phyloP scores from a whole-genome alignment of 164 flowering plant species.

The Magnolia officinalis region DNA sequence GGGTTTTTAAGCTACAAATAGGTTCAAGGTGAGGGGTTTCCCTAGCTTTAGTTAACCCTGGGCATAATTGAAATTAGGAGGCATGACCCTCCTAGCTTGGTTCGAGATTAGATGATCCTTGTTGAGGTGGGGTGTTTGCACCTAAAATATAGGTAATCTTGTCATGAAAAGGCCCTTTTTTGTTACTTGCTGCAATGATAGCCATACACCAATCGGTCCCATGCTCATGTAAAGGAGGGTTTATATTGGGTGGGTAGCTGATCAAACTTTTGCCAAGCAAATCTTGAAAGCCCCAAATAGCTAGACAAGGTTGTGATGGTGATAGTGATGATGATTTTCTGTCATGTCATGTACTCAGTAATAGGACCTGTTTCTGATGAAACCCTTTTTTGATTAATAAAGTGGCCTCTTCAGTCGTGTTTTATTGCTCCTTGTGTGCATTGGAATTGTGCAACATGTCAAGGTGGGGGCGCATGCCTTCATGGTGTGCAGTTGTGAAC shows the following conservation, averaged over 20 bases:
- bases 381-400: background rate
- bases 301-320: background rate
- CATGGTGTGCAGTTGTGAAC: too few relatives aligned
- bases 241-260: background rate
- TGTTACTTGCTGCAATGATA: background rate
- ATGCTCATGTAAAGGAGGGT: too few relatives aligned
- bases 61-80: too few relatives aligned
- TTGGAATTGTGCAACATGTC: background rate
- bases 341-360: background rate
- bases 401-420: background rate
- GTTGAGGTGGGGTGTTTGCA: background rate
- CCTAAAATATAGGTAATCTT: background rate
- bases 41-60: too few relatives aligned
- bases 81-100: background rate
- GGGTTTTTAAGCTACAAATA: too few relatives aligned
- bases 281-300: background rate
- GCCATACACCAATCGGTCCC: too few relatives aligned
- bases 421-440: background rate
- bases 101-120: background rate
- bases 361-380: background rate
- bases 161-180: background rate
- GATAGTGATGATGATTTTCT: background rate
- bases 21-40: too few relatives aligned
- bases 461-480: too few relatives aligned
- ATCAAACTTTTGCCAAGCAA: background rate